phyloP scores from a whole-genome alignment of 495 filamentous ascomycete species.

The Hyaloscypha hepaticicola region DNA sequence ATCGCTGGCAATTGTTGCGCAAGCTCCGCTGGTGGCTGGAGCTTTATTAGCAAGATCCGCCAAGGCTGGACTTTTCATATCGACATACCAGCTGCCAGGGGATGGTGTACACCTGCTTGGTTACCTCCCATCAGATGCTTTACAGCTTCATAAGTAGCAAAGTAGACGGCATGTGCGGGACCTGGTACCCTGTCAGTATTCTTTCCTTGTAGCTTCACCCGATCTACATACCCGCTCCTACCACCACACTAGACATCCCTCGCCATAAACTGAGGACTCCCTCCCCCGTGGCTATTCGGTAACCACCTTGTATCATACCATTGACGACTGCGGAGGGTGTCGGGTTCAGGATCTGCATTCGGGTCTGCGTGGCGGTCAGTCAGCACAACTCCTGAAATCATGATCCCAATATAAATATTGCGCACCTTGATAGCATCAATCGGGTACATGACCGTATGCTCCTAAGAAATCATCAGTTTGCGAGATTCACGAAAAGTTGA shows the following conservation, averaged over 20 bases:
- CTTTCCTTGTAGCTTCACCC: constrained; percentile 9
- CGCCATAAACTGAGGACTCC: constrained; percentile 91
- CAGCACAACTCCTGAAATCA: constrained; percentile 23
- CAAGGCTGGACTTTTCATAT: constrained; percentile 11
- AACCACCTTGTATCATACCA: constrained; percentile 87
- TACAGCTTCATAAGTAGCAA: constrained; percentile 94
- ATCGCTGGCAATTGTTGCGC: constrained; percentile 94
- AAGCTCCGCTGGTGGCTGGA: constrained; percentile 83
- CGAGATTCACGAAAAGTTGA: not conserved
- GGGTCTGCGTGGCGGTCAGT: constrained; percentile 61
- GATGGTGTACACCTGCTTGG: constrained; percentile 83
- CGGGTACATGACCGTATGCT: constrained; percentile 97
- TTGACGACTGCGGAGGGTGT: constrained; percentile 82
- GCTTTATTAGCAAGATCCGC: constrained; percentile 20
- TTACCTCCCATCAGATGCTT: constrained; percentile 97
- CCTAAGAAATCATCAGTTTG: constrained; percentile 39
- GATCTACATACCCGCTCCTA: constrained; percentile 79
- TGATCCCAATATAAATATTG: constrained; percentile 12
- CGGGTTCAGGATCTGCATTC: constrained; percentile 95
- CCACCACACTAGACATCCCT: constrained; percentile 92
- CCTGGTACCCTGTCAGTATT: constrained; percentile 51
- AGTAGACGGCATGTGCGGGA: constrained; percentile 96
- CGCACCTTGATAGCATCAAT: constrained; percentile 96
- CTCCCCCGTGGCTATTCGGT: constrained; percentile 86
- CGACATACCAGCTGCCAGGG: constrained; percentile 75